Evolutionary conservation across 116 monocot species (phyloP), one percentile per base, ranked within the genome.

Genomic region (Phalaenopsis hybrid): DNA sequence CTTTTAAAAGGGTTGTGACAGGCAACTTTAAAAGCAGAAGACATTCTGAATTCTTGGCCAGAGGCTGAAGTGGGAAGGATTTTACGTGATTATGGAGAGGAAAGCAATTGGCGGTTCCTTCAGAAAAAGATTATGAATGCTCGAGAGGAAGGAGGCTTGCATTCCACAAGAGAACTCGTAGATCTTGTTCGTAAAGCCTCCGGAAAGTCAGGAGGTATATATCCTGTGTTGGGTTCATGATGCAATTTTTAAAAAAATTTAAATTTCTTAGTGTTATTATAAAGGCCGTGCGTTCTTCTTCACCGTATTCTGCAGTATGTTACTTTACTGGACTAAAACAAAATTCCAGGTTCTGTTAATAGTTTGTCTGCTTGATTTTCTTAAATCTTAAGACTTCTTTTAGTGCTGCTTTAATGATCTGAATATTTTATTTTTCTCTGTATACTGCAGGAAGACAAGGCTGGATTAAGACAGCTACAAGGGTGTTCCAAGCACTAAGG

Each of bases 31-130:
- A 98, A 70, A 80, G 98, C 98, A 43, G 91, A 89, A 52, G 95
- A 98, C 65, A 98, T 98, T 74, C 82, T 98, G 79, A 98, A 98
- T 84, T 85, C 83, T 68, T 98, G 98, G 98, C 98, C 98, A 48
- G 95, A 95, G 81, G 81, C 74, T 81, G 98, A 98, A 80, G 84
- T 98, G 31, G 95, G 95, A 31, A 83, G 89, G 78, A 86, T 98
- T 79, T 76, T 98, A 79, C 89, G 92, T 59, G 95, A 98, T 44
- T 95, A 92, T 87, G 98, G 98, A 18, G 98, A 98, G 85, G 98
- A 98, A 88, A 95, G 92, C 86, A 98, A 95, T 78, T 98, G 98
- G 95, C 76, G 79, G 41, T 79, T 78, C 43, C 95, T 98, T 82
- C 88, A 85, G 81, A 90, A 84, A 79, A 92, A 87, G 82, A 98